A percentile compares a stretch with the other conserved stretches of the same genome.
phyloP scores from a whole-genome alignment of 305 asterid species.

The Plantago rigida region DNA sequence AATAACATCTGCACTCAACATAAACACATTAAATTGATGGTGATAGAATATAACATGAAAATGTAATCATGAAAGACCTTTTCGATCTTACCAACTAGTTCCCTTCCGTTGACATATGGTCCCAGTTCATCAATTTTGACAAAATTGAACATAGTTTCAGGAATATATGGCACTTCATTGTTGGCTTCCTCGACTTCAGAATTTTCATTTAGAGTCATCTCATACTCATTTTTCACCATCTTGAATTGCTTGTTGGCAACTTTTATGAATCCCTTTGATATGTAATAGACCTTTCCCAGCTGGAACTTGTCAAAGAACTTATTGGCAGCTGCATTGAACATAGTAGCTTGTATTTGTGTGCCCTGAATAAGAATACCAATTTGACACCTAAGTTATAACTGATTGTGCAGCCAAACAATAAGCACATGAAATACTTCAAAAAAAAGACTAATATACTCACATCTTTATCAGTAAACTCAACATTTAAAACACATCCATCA shows the following conservation, averaged over 20 bases:
- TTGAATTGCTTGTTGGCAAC: slow-evolving; percentile 87
- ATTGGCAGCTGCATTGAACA: slow-evolving; percentile 84
- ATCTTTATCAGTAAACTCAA: slow-evolving; percentile 85
- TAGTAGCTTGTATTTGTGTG: slow-evolving; percentile 92
- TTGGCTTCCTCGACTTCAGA: slow-evolving; percentile 69
- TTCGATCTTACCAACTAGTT: slow-evolving; percentile 58
- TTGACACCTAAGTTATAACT: not conserved
- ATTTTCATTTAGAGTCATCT: slow-evolving; percentile 77
- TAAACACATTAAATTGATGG: slow-evolving; percentile 6
- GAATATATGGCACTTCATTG: slow-evolving; percentile 56
- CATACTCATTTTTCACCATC: slow-evolving; percentile 76
- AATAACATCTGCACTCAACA: slow-evolving; percentile 53
- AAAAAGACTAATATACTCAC: slow-evolving; percentile 32
- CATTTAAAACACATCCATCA: slow-evolving; percentile 87
- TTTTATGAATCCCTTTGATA: slow-evolving; percentile 67
- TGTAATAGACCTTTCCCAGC: slow-evolving; percentile 81
- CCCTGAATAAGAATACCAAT: slow-evolving; percentile 43
- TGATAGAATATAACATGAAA: not conserved
- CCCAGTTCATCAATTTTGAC: slow-evolving; percentile 80
- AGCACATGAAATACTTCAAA: not conserved
- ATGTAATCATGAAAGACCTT: not conserved
- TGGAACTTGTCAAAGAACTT: slow-evolving; percentile 77
- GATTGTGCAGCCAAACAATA: too few relatives aligned
- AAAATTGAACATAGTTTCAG: slow-evolving; percentile 65
- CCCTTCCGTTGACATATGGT: slow-evolving; percentile 71